phyloP scores from a whole-genome alignment of 2,329 filamentous ascomycete species.

The Apiospora saccharicola region DNA sequence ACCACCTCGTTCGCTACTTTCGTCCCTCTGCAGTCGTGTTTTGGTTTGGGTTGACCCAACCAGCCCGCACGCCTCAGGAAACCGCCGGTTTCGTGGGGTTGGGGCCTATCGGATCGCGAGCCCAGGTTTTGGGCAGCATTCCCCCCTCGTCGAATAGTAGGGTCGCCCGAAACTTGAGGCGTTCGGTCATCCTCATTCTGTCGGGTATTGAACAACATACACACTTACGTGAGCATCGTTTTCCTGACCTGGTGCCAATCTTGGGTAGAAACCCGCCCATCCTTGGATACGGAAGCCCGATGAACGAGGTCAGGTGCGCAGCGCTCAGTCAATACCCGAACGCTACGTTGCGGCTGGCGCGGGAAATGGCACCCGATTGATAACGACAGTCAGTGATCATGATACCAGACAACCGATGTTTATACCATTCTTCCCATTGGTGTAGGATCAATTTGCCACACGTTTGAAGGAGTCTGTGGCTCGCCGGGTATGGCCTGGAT shows the following conservation, averaged over 20 bases:
- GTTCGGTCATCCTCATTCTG: background rate
- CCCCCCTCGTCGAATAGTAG: background rate
- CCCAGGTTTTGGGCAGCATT: slow-evolving; percentile 5
- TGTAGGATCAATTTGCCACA: background rate
- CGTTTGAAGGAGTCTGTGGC: too few species aligned
- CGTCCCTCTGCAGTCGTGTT: background rate
- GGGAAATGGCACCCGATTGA: background rate
- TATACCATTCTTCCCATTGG: background rate
- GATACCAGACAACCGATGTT: background rate
- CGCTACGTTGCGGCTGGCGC: background rate
- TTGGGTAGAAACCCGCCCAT: background rate
- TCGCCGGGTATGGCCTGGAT: too few species aligned
- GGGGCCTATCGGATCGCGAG: slow-evolving; percentile 2
- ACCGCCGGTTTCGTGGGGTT: background rate
- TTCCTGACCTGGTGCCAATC: background rate
- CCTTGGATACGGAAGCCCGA: background rate
- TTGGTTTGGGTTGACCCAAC: background rate
- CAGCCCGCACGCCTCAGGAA: background rate
- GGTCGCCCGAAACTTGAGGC: background rate
- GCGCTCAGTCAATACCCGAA: background rate
- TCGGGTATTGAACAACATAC: background rate
- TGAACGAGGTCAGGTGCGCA: background rate
- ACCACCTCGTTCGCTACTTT: background rate
- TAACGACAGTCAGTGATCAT: background rate
- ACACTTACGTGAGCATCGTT: background rate